phyloP scores from a whole-genome alignment of 169 alveolate genomes.

The Perkinsus chesapeaki region DNA sequence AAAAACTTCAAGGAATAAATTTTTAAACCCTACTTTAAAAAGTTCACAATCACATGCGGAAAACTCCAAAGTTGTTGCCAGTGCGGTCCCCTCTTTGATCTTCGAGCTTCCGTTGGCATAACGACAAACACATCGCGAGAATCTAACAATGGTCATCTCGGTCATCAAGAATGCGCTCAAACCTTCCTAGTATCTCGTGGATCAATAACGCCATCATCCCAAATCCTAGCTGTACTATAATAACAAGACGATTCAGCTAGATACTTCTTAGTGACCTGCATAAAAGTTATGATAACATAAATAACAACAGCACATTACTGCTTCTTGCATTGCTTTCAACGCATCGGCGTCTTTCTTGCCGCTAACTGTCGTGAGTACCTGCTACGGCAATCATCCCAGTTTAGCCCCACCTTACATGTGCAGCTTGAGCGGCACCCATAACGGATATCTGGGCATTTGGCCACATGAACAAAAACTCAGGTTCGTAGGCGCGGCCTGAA shows the following conservation, averaged over 20 bases:
- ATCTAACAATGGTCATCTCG: neutral
- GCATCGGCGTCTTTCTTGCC: neutral
- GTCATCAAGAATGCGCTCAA: constrained; percentile 4
- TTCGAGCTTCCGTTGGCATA: neutral
- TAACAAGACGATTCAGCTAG: constrained; percentile 53
- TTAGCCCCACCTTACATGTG: constrained; percentile 7
- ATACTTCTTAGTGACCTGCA: constrained; percentile 27
- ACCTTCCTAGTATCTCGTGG: constrained; percentile 53
- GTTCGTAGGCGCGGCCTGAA: constrained; percentile 72
- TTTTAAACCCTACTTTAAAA: neutral
- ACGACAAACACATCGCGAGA: neutral
- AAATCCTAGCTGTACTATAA: constrained; percentile 58
- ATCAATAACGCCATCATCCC: constrained; percentile 75
- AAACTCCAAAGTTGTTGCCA: neutral
- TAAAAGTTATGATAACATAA: neutral
- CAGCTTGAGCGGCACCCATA: constrained; percentile 73
- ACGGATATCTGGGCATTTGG: constrained; percentile 69
- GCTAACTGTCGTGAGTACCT: neutral
- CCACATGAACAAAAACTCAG: constrained; percentile 66
- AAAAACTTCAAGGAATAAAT: neutral
- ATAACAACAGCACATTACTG: neutral
- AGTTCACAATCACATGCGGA: neutral
- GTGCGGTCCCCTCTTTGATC: neutral
- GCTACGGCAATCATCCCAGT: neutral
- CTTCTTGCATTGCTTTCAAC: neutral